A percentile compares a stretch with the other conserved stretches of the same genome.
Conservation (phyloP, 2,329 filamentous ascomycete species). For the Sporothrix luriei region DNA sequence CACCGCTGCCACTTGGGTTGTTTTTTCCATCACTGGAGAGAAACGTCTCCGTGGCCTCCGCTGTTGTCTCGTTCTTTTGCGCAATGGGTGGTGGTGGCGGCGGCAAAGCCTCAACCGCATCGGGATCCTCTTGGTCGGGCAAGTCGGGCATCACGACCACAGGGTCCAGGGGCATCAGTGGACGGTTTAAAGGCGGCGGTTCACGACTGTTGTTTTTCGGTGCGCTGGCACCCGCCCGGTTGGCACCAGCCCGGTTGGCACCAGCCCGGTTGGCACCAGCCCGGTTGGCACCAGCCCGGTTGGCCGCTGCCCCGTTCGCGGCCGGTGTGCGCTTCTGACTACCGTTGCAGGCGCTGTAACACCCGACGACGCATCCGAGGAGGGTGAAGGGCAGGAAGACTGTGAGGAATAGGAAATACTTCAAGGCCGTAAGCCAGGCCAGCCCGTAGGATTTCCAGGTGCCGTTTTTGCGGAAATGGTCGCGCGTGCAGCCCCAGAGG, state of each 20-base stretch:
- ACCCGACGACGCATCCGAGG: not conserved
- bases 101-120: not conserved
- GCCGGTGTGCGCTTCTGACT: not conserved
- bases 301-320: not conserved
- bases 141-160: conserved; percentile 19
- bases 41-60: not conserved
- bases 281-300: too few species aligned
- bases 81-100: not conserved
- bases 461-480: not conserved
- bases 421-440: not conserved
- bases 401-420: not conserved
- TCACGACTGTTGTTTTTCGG: too few species aligned
- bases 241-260: too few species aligned
- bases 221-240: too few species aligned
- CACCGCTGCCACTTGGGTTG: not conserved
- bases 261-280: too few species aligned
- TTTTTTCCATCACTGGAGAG: not conserved
- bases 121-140: conserved; percentile 17
- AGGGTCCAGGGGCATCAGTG: conserved; percentile 22
- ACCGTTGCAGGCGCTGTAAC: not conserved
- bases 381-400: not conserved
- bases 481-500: not conserved
- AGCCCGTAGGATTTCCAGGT: not conserved
- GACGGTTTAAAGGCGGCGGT: not conserved
- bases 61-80: conserved; percentile 8